phyloP scores from a whole-genome alignment of 805 yeast genomes.

The Cyberlindnera meyerae region DNA sequence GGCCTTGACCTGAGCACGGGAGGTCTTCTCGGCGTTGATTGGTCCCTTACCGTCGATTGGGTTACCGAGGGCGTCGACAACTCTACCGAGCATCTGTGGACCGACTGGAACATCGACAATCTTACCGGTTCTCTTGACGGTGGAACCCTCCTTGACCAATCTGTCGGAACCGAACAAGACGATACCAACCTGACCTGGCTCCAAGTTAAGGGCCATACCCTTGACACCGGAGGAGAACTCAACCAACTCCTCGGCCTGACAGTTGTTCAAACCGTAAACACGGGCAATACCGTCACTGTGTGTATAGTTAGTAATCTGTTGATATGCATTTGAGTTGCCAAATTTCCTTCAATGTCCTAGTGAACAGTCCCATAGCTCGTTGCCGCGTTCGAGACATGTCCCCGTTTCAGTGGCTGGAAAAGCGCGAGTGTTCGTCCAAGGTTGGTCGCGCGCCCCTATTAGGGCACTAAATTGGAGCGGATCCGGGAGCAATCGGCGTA shows the following conservation, averaged over 20 bases:
- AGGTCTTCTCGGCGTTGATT: conserved; percentile 71
- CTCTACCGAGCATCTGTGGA: conserved; percentile 97
- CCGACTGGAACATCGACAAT: conserved; percentile 99
- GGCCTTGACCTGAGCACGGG: conserved; percentile 98
- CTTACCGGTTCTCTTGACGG: conserved; percentile 99
- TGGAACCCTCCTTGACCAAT: conserved; percentile 97
- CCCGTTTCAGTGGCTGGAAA: too few relatives aligned
- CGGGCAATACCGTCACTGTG: conserved; percentile 99
- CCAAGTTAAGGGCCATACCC: conserved; percentile 99
- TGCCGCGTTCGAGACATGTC: too few relatives aligned
- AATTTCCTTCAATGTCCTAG: too few relatives aligned
- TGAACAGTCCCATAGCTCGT: too few relatives aligned
- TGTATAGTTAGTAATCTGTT: conserved; percentile 35
- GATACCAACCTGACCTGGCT: conserved; percentile 99
- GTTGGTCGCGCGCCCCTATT: too few relatives aligned
- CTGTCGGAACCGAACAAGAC: conserved; percentile 99
- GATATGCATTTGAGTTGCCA: too few relatives aligned
- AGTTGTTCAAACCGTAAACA: conserved; percentile 98
- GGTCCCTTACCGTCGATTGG: conserved; percentile 99
- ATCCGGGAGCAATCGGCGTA: too few relatives aligned
- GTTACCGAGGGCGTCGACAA: conserved; percentile 98
- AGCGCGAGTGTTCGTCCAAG: too few relatives aligned
- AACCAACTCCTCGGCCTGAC: conserved; percentile 99
- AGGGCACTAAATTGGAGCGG: too few relatives aligned
- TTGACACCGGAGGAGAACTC: conserved; percentile 99